phyloP scores from a whole-genome alignment of 495 filamentous ascomycete species.

The Penicillium chermesinum region DNA sequence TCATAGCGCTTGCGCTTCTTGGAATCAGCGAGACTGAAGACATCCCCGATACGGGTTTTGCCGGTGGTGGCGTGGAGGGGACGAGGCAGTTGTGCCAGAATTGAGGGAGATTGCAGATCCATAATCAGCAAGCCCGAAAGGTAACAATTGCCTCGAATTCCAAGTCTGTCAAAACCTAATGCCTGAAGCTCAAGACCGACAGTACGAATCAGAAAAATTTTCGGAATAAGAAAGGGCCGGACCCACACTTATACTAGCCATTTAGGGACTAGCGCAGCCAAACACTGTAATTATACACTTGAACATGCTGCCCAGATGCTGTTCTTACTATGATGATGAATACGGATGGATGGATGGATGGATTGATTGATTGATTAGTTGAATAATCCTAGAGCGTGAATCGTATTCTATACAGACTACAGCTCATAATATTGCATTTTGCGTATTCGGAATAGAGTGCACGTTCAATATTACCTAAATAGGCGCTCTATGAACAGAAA shows the following conservation, averaged over 20 bases:
- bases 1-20: constrained; percentile 86
- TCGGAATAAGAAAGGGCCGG: constrained; percentile 34
- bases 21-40: constrained; percentile 62
- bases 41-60: constrained; percentile 60
- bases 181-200: constrained; percentile 21
- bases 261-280: constrained; percentile 8
- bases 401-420: too few species aligned
- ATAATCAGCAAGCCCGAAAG: constrained; percentile 22
- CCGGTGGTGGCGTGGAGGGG: constrained; percentile 57
- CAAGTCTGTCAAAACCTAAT: constrained; percentile 20
- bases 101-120: constrained; percentile 44
- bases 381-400: too few species aligned
- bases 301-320: too few species aligned
- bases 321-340: too few species aligned
- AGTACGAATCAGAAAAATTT: constrained; percentile 41
- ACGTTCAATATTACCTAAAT: too few species aligned
- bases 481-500: too few species aligned
- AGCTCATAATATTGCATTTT: too few species aligned
- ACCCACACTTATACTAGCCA: constrained; percentile 8
- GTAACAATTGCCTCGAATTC: constrained; percentile 8
- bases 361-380: too few species aligned
- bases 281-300: too few species aligned
- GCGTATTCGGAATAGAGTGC: too few species aligned
- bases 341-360: too few species aligned
- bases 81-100: constrained; percentile 61